Evolutionary conservation across 768 basidiomycete species (phyloP), one percentile per base, ranked within the genome.

Genomic region (Tephrocybe sp.): DNA sequence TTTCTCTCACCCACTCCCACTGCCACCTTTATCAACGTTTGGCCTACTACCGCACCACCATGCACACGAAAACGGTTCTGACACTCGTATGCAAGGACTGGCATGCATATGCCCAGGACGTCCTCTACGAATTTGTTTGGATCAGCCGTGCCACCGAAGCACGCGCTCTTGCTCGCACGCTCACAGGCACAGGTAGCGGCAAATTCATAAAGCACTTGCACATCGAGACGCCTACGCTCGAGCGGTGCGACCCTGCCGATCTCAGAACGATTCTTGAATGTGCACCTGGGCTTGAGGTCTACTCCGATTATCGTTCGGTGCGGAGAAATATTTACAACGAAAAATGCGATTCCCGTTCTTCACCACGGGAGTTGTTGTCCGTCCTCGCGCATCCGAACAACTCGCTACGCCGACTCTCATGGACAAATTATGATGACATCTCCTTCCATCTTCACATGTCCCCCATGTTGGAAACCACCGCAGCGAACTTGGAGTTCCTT

Each of bases 381-480:
- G 76, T 81, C 10, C 78, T 89, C 55, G 80, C 75, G 41, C 80
- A 69, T 40, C 79, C 80, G 14, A 71, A 75, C 38, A 78, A 74
- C 56, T 67, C 69, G 39, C 71, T 90, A 30, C 77, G 80, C 3
- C 70, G 81, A 24, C 70, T 90, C 12, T 82, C 80, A 21, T 87
- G 85, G 78, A 89, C 87, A 30, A 87, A 81, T 60, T 90, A 90
- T 58, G 85, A 83, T 50, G 84, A 86, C 45, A 70, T 78, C 1
- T 76, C 78, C 1, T 73, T 74, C 53, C 82, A 82, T 51, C 70
- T 74, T 20, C 77, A 79, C 34, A 77, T 82, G 63, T 79, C 73
- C 1, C 80, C 80, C 4, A 73, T 82, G 34, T 71, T 84, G 40
- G 69, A 70, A 41, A 76, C 73, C 34, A 74, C 78, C 3, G 80